Conservation (phyloP, 768 basidiomycete genomes). For the Megacollybia marginata region DNA sequence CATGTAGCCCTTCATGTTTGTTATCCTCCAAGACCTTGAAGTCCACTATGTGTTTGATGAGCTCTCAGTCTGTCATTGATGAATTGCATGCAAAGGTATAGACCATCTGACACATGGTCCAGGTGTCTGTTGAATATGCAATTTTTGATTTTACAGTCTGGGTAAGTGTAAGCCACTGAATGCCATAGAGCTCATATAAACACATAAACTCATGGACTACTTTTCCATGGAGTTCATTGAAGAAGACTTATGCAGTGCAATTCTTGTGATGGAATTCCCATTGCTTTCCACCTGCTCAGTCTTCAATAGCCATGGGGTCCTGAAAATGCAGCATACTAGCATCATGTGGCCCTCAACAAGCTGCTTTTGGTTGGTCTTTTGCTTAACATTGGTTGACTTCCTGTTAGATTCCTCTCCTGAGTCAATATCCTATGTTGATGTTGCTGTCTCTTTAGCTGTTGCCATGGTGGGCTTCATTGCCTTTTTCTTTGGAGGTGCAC, state of each 20-base stretch:
- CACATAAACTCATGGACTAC: background rate
- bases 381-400: conserved; percentile 8
- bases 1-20: background rate
- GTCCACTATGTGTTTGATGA: background rate
- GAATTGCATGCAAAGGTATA: background rate
- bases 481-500: background rate
- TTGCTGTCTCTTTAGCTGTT: background rate
- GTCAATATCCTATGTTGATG: too few species aligned
- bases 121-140: background rate
- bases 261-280: conserved; percentile 13
- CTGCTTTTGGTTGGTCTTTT: background rate
- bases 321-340: conserved; percentile 12
- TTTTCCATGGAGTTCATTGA: background rate
- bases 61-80: background rate
- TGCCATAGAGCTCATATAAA: background rate
- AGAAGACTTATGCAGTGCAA: conserved; percentile 7
- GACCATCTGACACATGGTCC: background rate
- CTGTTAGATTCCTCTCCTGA: too few species aligned
- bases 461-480: background rate
- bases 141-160: background rate
- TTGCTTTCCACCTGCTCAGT: conserved; percentile 1
- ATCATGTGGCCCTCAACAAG: conserved; percentile 13
- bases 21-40: background rate
- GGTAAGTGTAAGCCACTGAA: background rate
- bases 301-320: conserved; percentile 6